A percentile compares a stretch with the other conserved stretches of the same genome.
Evolutionary conservation across 2,329 filamentous ascomycete species (phyloP).

Genomic region (Phaeosphaeriaceae sp.): DNA sequence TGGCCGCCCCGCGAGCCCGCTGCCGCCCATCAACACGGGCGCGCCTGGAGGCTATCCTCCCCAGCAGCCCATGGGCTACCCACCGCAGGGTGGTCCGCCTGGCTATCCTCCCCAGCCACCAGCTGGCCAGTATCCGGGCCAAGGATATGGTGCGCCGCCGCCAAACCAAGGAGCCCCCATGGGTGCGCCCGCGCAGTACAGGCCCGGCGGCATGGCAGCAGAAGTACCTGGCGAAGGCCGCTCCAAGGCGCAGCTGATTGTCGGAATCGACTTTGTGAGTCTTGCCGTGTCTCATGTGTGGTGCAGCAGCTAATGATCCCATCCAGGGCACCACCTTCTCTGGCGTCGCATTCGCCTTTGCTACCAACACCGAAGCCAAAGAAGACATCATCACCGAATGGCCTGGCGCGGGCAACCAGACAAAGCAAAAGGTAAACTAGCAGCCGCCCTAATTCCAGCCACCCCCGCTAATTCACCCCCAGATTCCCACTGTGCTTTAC

Average conservation of each 20-base stretch:
- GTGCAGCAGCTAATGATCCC: conserved; percentile 23
- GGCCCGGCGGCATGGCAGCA: conserved; percentile 53
- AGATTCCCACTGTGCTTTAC: conserved; percentile 99
- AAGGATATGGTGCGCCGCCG: conserved; percentile 34
- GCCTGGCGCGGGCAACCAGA: conserved; percentile 96
- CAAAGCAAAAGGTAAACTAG: conserved; percentile 87
- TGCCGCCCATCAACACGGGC: conserved; percentile 64
- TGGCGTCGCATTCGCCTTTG: conserved; percentile 90
- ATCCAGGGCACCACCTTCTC: conserved; percentile 93
- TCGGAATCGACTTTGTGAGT: conserved; percentile 94
- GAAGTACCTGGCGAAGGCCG: conserved; percentile 89
- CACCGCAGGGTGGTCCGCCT: conserved; percentile 47
- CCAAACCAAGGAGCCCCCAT: conserved; percentile 38
- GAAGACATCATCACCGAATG: conserved; percentile 99
- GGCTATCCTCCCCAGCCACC: conserved; percentile 50
- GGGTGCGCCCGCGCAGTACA: conserved; percentile 42
- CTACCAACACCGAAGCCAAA: conserved; percentile 95
- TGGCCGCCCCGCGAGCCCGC: conserved; percentile 61
- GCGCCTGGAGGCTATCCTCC: conserved; percentile 53
- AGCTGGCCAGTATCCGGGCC: conserved; percentile 36
- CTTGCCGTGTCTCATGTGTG: conserved; percentile 3
- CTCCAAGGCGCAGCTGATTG: conserved; percentile 96
- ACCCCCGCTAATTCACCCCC: conserved; percentile 11
- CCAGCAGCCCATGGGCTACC: conserved; percentile 48
- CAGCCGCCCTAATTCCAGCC: neutral